These are phyloP conservation scores for Obelidium mucronatum DNA, from an alignment of 192 early-diverging fungal genomes.

Conservation along the genomic window DNA sequence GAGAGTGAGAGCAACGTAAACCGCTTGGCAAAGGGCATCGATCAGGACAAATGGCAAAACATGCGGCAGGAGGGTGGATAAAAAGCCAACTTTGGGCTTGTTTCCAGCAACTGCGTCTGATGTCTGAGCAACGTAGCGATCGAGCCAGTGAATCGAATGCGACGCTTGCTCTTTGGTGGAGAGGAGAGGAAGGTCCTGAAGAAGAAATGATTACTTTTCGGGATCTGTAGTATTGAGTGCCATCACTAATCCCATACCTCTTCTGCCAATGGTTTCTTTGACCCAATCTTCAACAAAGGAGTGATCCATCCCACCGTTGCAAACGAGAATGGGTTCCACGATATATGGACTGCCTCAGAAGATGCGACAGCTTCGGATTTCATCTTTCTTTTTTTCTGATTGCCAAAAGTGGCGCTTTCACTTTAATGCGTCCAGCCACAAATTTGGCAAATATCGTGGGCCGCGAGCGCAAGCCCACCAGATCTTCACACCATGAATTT, in stretches of 20 bases:
- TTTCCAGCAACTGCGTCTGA: neutral
- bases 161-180: neutral
- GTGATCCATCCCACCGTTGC: slow-evolving; percentile 10
- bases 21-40: neutral
- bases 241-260: slow-evolving; percentile 4
- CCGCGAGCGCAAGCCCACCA: no score
- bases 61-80: neutral
- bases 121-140: neutral
- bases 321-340: slow-evolving; percentile 11
- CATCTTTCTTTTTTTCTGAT: no score
- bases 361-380: no score
- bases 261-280: neutral
- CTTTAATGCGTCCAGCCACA: no score
- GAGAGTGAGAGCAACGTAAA: slow-evolving; percentile 7
- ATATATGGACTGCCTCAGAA: no score
- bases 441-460: no score
- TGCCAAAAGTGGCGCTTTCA: no score
- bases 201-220: neutral
- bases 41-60: neutral
- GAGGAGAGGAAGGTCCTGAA: slow-evolving; percentile 3
- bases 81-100: neutral
- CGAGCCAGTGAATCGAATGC: slow-evolving; percentile 12
- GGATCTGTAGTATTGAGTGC: neutral
- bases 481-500: no score
- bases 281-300: neutral